Conservation (phyloP, 441 rosid species). For the Corymbia citriodora region DNA sequence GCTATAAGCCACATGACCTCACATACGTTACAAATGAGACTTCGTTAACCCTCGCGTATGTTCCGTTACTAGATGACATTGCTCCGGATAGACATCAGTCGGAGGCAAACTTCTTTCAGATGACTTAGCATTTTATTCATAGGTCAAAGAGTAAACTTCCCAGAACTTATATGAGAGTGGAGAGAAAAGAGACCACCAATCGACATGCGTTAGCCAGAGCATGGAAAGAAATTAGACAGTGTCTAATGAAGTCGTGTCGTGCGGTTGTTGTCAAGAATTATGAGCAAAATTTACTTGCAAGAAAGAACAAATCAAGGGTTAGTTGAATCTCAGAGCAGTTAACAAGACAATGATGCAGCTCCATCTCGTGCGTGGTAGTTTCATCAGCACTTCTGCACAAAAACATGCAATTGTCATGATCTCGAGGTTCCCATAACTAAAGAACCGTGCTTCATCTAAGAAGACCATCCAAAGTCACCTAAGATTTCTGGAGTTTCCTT, state of each 20-base stretch:
- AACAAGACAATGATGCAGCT: neutral
- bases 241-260: neutral
- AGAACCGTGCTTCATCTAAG: neutral
- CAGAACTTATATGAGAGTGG: neutral
- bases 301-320: neutral
- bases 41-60: neutral
- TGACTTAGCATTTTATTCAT: neutral
- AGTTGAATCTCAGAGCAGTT: neutral
- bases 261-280: too few species aligned
- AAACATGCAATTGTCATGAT: neutral
- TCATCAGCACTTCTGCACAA: neutral
- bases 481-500: neutral
- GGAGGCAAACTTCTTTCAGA: neutral
- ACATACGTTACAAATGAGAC: neutral
- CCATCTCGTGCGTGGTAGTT: neutral
- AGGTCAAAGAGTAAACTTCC: neutral
- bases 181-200: neutral
- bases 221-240: neutral
- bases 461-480: neutral
- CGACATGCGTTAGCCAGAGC: neutral
- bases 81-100: neutral
- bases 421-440: neutral
- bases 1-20: neutral
- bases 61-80: neutral
- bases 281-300: neutral